Percentiles rank a stretch among this genome's conserved stretches.
phyloP scores from a whole-genome alignment of 306 rosid genomes.

The Hippophae gyantsensis region DNA sequence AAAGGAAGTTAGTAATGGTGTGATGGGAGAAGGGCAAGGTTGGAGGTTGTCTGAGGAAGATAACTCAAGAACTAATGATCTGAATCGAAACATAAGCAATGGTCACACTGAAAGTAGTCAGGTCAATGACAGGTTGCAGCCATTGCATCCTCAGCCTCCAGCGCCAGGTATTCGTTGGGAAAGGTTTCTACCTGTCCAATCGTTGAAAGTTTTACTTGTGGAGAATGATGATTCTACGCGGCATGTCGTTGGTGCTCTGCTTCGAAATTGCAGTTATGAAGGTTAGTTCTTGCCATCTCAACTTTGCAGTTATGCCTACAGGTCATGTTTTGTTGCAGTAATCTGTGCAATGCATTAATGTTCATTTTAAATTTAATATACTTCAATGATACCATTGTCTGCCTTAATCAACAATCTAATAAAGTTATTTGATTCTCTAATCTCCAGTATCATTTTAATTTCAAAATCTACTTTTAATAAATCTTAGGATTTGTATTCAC shows the following conservation, averaged over 20 bases:
- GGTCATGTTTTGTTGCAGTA: not conserved
- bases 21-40: slow-evolving; percentile 30
- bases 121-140: slow-evolving; percentile 33
- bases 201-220: slow-evolving; percentile 53
- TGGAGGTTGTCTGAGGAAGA: slow-evolving; percentile 35
- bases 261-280: slow-evolving; percentile 55
- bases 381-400: not conserved
- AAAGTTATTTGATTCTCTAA: not conserved
- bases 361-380: not conserved
- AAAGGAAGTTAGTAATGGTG: slow-evolving; percentile 23
- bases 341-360: not conserved
- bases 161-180: slow-evolving; percentile 38
- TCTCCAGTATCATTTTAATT: not conserved
- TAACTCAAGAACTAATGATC: slow-evolving; percentile 24
- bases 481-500: too few relatives aligned
- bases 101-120: slow-evolving; percentile 28
- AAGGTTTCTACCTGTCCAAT: slow-evolving; percentile 45
- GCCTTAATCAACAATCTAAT: not conserved
- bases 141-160: slow-evolving; percentile 33
- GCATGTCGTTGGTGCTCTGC: slow-evolving; percentile 49
- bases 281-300: slow-evolving; percentile 24
- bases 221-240: slow-evolving; percentile 62
- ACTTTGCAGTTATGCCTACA: not conserved
- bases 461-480: too few relatives aligned
- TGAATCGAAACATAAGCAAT: slow-evolving; percentile 23